Percentiles rank a stretch among this genome's conserved stretches.
Evolutionary conservation across 2,329 filamentous ascomycete species (phyloP).

Genomic region (Aureobasidium sp.): DNA sequence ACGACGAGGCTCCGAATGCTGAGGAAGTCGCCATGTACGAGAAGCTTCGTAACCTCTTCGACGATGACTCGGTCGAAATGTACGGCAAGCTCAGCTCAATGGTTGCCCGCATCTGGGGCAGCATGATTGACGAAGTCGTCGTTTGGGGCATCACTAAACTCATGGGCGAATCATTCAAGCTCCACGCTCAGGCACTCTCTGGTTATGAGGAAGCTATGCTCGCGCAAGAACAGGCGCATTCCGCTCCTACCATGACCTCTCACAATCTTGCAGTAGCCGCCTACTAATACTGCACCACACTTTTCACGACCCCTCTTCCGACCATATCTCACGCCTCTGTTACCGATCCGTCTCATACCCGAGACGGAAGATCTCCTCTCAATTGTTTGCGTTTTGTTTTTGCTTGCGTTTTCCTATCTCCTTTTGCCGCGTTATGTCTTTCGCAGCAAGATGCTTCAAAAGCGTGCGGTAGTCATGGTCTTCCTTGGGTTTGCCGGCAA

Average conservation of each 20-base stretch:
- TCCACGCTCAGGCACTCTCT: slow-evolving; percentile 88
- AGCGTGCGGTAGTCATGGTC: slow-evolving; percentile 5
- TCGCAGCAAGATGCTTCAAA: slow-evolving; percentile 4
- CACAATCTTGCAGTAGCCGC: slow-evolving; percentile 26
- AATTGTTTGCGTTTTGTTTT: not conserved
- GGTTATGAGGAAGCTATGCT: slow-evolving; percentile 80
- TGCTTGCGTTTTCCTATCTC: not conserved
- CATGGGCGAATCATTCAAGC: slow-evolving; percentile 96
- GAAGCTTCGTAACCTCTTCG: slow-evolving; percentile 82
- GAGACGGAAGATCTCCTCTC: slow-evolving; percentile 6
- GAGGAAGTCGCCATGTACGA: slow-evolving; percentile 87
- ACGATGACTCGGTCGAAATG: slow-evolving; percentile 78
- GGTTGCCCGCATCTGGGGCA: slow-evolving; percentile 91
- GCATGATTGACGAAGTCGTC: slow-evolving; percentile 96
- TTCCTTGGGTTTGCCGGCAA: slow-evolving; percentile 11
- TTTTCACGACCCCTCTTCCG: slow-evolving; percentile 7
- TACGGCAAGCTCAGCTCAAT: slow-evolving; percentile 83
- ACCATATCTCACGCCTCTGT: not conserved
- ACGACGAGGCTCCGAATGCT: slow-evolving; percentile 80
- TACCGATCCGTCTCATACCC: not conserved
- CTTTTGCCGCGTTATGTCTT: slow-evolving; percentile 1
- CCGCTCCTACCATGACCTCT: slow-evolving; percentile 32
- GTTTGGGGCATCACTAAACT: slow-evolving; percentile 97
- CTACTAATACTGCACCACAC: slow-evolving; percentile 9
- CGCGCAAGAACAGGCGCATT: slow-evolving; percentile 33